Base-by-base conservation (phyloP, 2,329 filamentous ascomycete species). In the Orbilia quercus region DNA sequence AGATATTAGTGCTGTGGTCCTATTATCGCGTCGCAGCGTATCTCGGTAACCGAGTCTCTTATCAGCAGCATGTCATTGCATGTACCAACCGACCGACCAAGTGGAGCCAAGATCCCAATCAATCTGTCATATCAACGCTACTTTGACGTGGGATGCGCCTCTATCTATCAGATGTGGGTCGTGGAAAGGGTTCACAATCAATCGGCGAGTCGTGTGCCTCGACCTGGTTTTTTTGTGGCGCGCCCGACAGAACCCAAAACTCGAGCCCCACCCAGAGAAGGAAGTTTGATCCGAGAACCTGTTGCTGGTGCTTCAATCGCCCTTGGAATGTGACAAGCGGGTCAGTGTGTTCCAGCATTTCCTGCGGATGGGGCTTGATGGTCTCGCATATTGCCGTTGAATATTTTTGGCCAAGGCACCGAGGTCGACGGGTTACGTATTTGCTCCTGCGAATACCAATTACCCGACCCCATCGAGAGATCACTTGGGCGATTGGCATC, bases 181-280 rank as follows among this genome's bases (percentile, higher is more conserved):
- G 23, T 31, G 36, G n/a, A 23, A 45, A 18, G 18, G 14, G 14
- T 45, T 50, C 6, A 28, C 16, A 28, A 54, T 38, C 31, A 48
- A 58, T 66, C 62, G 62, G 51, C 62, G 62, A 66, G 62, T 66
- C 62, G 62, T 57, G 51, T 66, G 62, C 62, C 62, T 51, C 1
- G 47, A 57, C 62, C 62, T 66, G 51, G 62, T 66, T 50, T n/a
- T n/a, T n/a, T 42, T 58, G 62, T 66, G 62, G 62, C 62, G 62
- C 62, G 62, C 58, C 62, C 62, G 50, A 38, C 11, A 14, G 23
- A 51, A 40, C 44, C 9, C 16, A 58, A 63, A 70, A 36, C n/a
- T 38, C 12, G 25, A 54, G 11, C 25, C 18, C 11, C 12, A 36
- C n/a, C 59, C 48, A 31, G 50, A 48, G 34, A 23, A 55, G 67